Percentiles rank a stretch among this genome's conserved stretches.
These are phyloP conservation scores for Ceratobasidium sp. DNA, from an alignment of 1,284 basidiomycete species.

Conservation along the genomic window DNA sequence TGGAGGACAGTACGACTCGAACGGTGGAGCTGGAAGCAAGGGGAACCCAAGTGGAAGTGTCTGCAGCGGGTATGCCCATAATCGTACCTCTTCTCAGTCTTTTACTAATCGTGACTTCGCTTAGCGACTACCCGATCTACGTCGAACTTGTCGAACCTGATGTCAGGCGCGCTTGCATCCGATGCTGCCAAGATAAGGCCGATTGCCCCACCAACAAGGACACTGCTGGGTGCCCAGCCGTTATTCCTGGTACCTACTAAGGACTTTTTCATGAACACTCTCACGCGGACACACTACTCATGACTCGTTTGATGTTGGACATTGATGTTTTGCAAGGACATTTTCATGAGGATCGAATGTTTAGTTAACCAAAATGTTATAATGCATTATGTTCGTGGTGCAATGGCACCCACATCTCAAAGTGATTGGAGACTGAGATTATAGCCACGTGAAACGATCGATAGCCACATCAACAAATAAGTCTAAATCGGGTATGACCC, in stretches of 20 bases:
- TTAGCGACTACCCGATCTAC: slow-evolving; percentile 52
- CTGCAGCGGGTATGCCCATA: slow-evolving; percentile 50
- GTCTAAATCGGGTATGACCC: too few relatives aligned
- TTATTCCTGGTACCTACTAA: slow-evolving; percentile 51
- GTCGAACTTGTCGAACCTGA: slow-evolving; percentile 55
- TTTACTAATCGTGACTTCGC: neutral
- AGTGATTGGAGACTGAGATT: neutral
- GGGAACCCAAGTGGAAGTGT: slow-evolving; percentile 54
- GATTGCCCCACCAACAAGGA: slow-evolving; percentile 51
- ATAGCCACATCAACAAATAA: neutral
- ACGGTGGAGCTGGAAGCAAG: slow-evolving; percentile 54
- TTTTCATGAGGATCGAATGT: neutral
- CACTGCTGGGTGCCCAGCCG: slow-evolving; percentile 49
- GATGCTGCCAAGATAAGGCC: slow-evolving; percentile 53
- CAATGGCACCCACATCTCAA: slow-evolving; percentile 9
- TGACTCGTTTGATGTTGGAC: slow-evolving; percentile 16
- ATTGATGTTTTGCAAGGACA: slow-evolving; percentile 24
- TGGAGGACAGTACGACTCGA: slow-evolving; percentile 49
- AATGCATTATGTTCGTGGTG: slow-evolving; percentile 9
- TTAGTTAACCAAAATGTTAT: neutral
- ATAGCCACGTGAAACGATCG: slow-evolving; percentile 8
- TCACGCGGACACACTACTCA: slow-evolving; percentile 1
- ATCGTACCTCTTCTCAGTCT: neutral
- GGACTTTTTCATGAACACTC: slow-evolving; percentile 11
- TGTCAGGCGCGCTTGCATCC: slow-evolving; percentile 53